Conservation (phyloP, 495 filamentous ascomycete species). For the Penicillium herquei region DNA sequence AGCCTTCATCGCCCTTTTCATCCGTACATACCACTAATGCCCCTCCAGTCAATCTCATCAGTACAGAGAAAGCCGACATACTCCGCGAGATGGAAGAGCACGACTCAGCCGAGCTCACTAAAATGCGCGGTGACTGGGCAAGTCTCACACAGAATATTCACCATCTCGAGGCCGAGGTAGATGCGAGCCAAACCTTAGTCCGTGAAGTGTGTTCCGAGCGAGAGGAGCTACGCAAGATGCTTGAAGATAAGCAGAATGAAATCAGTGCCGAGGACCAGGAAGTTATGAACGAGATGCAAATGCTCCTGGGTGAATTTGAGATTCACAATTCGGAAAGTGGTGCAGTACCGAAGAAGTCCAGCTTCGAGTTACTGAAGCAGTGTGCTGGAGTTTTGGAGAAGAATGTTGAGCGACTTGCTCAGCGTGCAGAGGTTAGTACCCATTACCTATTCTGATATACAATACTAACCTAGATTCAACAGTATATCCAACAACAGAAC, state of each 20-base stretch:
- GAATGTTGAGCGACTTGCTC: constrained; percentile 45
- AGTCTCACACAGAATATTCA: constrained; percentile 37
- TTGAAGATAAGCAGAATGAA: constrained; percentile 40
- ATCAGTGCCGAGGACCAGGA: constrained; percentile 42
- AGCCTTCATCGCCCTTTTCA: constrained; percentile 8
- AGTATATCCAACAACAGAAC: constrained; percentile 64
- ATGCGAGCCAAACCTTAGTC: constrained; percentile 38
- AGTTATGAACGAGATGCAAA: constrained; percentile 45
- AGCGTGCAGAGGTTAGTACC: constrained; percentile 47
- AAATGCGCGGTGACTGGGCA: constrained; percentile 47
- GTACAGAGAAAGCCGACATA: constrained; percentile 49
- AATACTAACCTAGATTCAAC: constrained; percentile 15
- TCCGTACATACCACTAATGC: constrained; percentile 23
- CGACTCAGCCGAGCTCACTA: constrained; percentile 42
- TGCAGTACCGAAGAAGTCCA: constrained; percentile 36
- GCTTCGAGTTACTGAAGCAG: constrained; percentile 42
- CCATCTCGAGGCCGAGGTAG: constrained; percentile 41
- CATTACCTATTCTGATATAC: neutral
- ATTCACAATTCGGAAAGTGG: constrained; percentile 32
- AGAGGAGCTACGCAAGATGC: constrained; percentile 42
- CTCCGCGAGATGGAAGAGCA: constrained; percentile 48
- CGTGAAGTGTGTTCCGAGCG: constrained; percentile 43
- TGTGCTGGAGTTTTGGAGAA: constrained; percentile 45
- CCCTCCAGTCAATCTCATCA: constrained; percentile 41
- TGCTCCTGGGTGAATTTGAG: constrained; percentile 41